Evolutionary conservation across 768 basidiomycete genomes (phyloP).

Genomic region (Leccinum imitatum): DNA sequence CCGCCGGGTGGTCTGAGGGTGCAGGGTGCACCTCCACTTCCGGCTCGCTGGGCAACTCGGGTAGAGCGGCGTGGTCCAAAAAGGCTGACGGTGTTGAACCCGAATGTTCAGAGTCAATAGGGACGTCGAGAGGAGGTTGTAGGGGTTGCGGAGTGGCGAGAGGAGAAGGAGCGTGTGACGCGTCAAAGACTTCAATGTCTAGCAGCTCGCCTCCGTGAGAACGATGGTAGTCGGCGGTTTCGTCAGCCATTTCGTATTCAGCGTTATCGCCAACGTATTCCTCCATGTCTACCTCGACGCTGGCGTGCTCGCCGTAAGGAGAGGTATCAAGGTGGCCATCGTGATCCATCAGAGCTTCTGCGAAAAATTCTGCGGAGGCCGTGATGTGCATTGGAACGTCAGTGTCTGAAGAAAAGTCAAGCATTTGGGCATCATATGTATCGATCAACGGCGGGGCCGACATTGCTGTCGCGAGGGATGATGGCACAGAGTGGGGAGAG

Average conservation of each 20-base stretch:
- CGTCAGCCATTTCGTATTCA: slow-evolving; percentile 49
- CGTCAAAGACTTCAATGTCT: slow-evolving; percentile 44
- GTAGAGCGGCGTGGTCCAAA: slow-evolving; percentile 9
- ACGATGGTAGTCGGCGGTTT: slow-evolving; percentile 29
- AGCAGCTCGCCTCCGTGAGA: slow-evolving; percentile 28
- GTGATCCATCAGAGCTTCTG: slow-evolving; percentile 61
- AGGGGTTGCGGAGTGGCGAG: slow-evolving; percentile 15
- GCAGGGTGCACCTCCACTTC: slow-evolving; percentile 10
- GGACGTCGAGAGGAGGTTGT: slow-evolving; percentile 16
- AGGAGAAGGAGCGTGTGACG: slow-evolving; percentile 34
- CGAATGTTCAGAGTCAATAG: slow-evolving; percentile 17
- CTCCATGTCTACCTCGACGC: slow-evolving; percentile 70
- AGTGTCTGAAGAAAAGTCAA: slow-evolving; percentile 54
- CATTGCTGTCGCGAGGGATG: slow-evolving; percentile 19
- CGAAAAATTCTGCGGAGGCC: slow-evolving; percentile 46
- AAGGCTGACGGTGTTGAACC: neutral
- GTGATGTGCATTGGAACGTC: slow-evolving; percentile 59
- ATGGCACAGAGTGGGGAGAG: slow-evolving; percentile 17
- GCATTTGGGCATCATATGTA: slow-evolving; percentile 62
- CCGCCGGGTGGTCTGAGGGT: slow-evolving; percentile 18
- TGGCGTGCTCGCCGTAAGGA: slow-evolving; percentile 34
- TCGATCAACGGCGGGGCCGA: slow-evolving; percentile 40
- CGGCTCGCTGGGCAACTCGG: slow-evolving; percentile 9
- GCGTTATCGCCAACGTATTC: slow-evolving; percentile 44
- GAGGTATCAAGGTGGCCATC: slow-evolving; percentile 38